Evolutionary conservation across 116 monocot genomes (phyloP), one percentile per base, ranked within the genome.

Genomic region (Trichopus zeylanicus): DNA sequence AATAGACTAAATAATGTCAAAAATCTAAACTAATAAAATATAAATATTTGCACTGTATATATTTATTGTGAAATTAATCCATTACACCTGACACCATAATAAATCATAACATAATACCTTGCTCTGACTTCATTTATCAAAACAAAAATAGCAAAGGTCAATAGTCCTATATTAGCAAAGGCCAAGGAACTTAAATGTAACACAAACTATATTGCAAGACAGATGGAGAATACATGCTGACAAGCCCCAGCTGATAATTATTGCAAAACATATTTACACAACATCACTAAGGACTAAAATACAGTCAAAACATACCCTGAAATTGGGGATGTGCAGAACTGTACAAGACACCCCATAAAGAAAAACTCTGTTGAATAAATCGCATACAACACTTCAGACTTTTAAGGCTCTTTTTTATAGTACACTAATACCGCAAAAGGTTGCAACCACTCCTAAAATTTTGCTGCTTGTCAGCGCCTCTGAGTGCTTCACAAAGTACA

Each of bases 281-380:
- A 0, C n/a, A n/a, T 16, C n/a, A 9, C 13, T 16, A 42, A 42
- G 4, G n/a, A 42, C 42, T 37, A n/a, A 20, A 21, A 49, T 3
- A 49, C 49, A 49, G 49, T 49, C 49, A 49, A 49, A 49, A 49
- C 49, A 21, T 49, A 49, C 9, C 49, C 19, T 22, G 22, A 22
- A 20, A 49, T 21, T 49, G 22, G 49, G 49, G 49, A 22, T 49
- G 49, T 49, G 49, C 49, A 49, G n/a, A 24, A 21, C 49, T 49
- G 23, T 49, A 49, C 49, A 49, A 22, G 49, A 4, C 42, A 10
- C 42, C 42, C 42, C 42, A 42, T n/a, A n/a, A n/a, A n/a, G n/a
- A n/a, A n/a, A n/a, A 42, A 42, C 13, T 15, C 13, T 16, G 18
- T n/a, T 42, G 42, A 16, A 42, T 13, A 42, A 42, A 42, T 42